Conservation (phyloP, 2,329 filamentous ascomycete species). For the Ophiostoma himal-ulmi region DNA sequence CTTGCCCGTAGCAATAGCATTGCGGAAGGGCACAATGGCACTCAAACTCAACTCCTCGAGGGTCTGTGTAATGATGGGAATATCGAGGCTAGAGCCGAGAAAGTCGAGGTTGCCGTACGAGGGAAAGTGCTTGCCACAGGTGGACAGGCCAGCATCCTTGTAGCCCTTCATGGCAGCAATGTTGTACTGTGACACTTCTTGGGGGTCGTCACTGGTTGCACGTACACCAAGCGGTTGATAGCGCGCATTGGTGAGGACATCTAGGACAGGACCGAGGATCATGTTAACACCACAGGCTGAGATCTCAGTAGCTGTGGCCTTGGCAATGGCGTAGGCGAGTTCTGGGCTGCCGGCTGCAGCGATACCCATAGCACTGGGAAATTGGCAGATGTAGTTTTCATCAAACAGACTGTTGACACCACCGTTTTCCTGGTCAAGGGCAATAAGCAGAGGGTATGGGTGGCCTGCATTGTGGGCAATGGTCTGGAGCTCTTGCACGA, state of each 20-base stretch:
- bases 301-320: constrained; percentile 88
- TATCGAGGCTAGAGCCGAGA: constrained; percentile 80
- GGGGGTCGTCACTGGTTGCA: constrained; percentile 85
- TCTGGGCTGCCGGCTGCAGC: constrained; percentile 85
- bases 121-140: constrained; percentile 93
- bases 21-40: constrained; percentile 84
- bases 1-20: constrained; percentile 73
- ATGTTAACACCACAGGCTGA: constrained; percentile 91
- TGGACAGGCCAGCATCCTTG: constrained; percentile 81
- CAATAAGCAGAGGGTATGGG: constrained; percentile 81
- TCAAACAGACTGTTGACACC: constrained; percentile 96
- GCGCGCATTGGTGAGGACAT: constrained; percentile 87
- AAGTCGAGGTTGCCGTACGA: constrained; percentile 95
- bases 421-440: constrained; percentile 94
- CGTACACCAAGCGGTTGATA: constrained; percentile 88
- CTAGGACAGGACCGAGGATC: constrained; percentile 87
- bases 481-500: constrained; percentile 87
- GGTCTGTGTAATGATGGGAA: constrained; percentile 92
- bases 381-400: constrained; percentile 91
- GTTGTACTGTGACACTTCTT: constrained; percentile 88
- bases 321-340: constrained; percentile 82
- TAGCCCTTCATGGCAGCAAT: constrained; percentile 89
- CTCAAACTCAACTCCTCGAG: constrained; percentile 88
- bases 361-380: constrained; percentile 93
- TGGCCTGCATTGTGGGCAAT: constrained; percentile 89